Percentiles rank a stretch among this genome's conserved stretches.
Evolutionary conservation across 1,284 basidiomycete genomes (phyloP).

Genomic region (Sphagnurus paluster): DNA sequence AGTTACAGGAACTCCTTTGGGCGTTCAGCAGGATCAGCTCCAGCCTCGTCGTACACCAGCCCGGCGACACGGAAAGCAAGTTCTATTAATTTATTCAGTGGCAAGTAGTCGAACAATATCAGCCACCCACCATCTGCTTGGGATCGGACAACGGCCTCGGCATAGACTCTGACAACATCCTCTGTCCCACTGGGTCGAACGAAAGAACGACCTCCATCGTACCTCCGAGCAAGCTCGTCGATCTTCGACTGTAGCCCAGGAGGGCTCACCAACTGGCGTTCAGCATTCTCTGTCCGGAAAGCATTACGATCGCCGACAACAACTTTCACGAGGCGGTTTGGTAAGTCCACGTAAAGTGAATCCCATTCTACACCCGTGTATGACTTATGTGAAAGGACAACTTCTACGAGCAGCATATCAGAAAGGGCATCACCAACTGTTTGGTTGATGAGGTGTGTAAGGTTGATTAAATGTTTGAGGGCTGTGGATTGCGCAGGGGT

Average conservation of each 20-base stretch:
- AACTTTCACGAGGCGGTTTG: slow-evolving; percentile 97
- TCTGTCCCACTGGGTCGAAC: slow-evolving; percentile 98
- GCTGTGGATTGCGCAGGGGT: slow-evolving; percentile 82
- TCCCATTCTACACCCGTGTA: slow-evolving; percentile 93
- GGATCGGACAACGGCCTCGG: slow-evolving; percentile 78
- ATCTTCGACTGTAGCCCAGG: slow-evolving; percentile 84
- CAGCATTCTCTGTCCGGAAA: slow-evolving; percentile 94
- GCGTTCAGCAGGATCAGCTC: slow-evolving; percentile 65
- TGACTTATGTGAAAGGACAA: slow-evolving; percentile 85
- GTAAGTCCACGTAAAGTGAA: slow-evolving; percentile 89
- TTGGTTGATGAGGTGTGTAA: slow-evolving; percentile 93
- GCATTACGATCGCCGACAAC: slow-evolving; percentile 81
- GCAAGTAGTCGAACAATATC: not conserved
- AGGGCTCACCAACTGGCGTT: slow-evolving; percentile 84
- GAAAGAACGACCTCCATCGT: slow-evolving; percentile 87
- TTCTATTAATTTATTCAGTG: slow-evolving; percentile 45
- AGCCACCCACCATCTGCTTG: slow-evolving; percentile 79
- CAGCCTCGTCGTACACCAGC: slow-evolving; percentile 77
- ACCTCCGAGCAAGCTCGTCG: slow-evolving; percentile 81
- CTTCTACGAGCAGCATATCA: slow-evolving; percentile 95
- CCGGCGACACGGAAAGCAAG: slow-evolving; percentile 83
- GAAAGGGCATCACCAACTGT: slow-evolving; percentile 98
- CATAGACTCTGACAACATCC: slow-evolving; percentile 97
- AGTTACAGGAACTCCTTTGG: slow-evolving; percentile 65
- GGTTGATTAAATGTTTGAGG: slow-evolving; percentile 72